These are phyloP conservation scores for Penicillium sp. DNA, from an alignment of 2,329 filamentous ascomycete genomes.

Conservation along the genomic window DNA sequence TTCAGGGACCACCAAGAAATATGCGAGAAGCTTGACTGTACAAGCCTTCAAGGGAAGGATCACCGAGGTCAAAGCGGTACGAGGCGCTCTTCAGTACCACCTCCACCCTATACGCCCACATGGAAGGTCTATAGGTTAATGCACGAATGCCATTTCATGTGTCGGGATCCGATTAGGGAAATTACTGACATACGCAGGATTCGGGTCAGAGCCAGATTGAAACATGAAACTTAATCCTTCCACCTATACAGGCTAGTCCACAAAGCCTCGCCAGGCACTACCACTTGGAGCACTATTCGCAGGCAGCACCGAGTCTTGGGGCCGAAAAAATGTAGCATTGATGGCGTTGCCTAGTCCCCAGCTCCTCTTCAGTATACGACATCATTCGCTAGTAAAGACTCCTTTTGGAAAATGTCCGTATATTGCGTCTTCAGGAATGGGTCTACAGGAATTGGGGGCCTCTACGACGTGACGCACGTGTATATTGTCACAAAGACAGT, in stretches of 20 bases:
- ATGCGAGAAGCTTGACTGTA: neutral
- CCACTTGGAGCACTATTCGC: neutral
- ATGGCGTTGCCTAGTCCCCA: neutral
- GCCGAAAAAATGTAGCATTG: neutral
- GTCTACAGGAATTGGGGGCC: neutral
- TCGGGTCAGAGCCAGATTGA: neutral
- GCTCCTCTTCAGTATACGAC: neutral
- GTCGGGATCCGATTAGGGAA: neutral
- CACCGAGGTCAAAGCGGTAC: neutral
- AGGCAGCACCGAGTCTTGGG: neutral
- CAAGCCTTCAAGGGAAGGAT: neutral
- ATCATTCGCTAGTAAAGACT: neutral
- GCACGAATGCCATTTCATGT: neutral
- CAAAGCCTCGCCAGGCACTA: neutral
- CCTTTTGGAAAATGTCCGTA: neutral
- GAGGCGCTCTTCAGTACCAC: neutral
- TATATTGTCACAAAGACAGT: neutral
- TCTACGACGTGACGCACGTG: neutral
- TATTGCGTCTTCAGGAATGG: neutral
- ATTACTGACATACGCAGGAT: neutral
- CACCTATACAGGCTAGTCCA: neutral
- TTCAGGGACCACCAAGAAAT: neutral
- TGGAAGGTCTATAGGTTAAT: neutral
- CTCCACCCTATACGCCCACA: neutral
- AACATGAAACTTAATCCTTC: neutral